Evolutionary conservation across 441 rosid genomes (phyloP).

Genomic region (Populus hybrid): DNA sequence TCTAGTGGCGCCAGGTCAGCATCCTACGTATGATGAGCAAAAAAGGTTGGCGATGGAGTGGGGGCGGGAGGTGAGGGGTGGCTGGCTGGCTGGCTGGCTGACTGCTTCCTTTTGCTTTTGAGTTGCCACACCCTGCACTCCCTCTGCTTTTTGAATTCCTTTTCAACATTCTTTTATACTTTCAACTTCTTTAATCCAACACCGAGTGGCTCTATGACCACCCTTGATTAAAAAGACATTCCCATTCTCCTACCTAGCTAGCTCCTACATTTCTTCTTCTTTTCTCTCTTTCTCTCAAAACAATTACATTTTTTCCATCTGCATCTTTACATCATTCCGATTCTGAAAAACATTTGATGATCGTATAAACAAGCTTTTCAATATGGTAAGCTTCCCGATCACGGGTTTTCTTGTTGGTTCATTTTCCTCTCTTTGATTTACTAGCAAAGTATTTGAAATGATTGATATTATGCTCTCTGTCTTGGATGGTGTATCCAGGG

Average conservation of each 20-base stretch:
- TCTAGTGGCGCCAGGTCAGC: background rate
- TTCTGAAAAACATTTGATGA: slow-evolving; percentile 5
- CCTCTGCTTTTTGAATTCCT: slow-evolving; percentile 22
- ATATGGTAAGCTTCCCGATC: slow-evolving; percentile 21
- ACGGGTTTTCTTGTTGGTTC: background rate
- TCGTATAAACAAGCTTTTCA: slow-evolving; percentile 11
- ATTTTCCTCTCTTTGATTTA: background rate
- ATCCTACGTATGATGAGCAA: background rate
- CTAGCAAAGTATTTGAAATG: background rate
- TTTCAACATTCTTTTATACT: slow-evolving; percentile 17
- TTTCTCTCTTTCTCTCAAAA: slow-evolving; percentile 5
- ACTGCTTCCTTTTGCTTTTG: slow-evolving; percentile 13
- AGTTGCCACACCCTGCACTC: slow-evolving; percentile 19
- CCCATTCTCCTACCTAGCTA: background rate
- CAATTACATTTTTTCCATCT: background rate
- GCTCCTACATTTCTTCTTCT: background rate
- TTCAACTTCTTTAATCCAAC: slow-evolving; percentile 18
- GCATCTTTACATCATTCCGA: background rate
- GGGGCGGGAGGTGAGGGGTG: slow-evolving; percentile 11
- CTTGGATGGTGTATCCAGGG: slow-evolving; percentile 26
- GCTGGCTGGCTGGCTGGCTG: slow-evolving; percentile 5
- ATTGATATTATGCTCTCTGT: background rate
- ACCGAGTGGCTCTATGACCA: background rate
- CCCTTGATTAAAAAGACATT: background rate
- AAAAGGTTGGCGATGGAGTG: slow-evolving; percentile 2